Evolutionary conservation across 2,329 filamentous ascomycete species (phyloP), one percentile per base, ranked within the genome.

Genomic region (Drechslera avenae): DNA sequence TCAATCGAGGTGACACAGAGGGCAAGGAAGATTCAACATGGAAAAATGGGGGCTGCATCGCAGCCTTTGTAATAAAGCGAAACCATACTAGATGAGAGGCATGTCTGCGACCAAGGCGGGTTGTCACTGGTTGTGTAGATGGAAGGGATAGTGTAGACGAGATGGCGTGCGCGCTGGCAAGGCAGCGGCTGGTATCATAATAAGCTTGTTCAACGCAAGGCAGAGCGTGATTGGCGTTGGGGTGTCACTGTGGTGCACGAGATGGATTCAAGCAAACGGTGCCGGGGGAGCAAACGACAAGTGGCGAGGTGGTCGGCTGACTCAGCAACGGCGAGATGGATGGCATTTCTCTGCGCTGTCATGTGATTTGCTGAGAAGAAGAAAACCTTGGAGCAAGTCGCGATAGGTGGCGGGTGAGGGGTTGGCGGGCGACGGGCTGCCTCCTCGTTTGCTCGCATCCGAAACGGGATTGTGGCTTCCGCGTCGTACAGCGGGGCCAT

Each of bases 241-340:
- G 19, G 36, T 41, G 32, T 46, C 36, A 46, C 31, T 26, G 23
- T 10, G 34, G 21, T 39, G 19, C 21, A 47, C 39, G 16, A 39
- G 16, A 16, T 31, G 30, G 16, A 30, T 37, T 34, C 28, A 28
- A 47, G 48, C 48, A 50, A 50, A 50, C 46, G 23, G 14, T 12
- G 18, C 40, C n/a, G n/a, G 19, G 16, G 23, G 31, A 47, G 32
- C 36, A 47, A 51, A 51, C 49, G 4, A 43, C 12, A 5, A 12
- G 19, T 17, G 17, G 5, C 4, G 28, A 32, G n/a, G 30, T 21
- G 10, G 26, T 35, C 16, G 23, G 9, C 16, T 10, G 21, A 23
- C 21, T 23, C 21, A 23, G 21, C 21, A 23, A 23, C 7, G 21
- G 21, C 21, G 21, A 23, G 21, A 23, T 23, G 7, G 7, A 7